Conservation (phyloP, 768 basidiomycete genomes). For the Lactifluus hygrophoroides region DNA sequence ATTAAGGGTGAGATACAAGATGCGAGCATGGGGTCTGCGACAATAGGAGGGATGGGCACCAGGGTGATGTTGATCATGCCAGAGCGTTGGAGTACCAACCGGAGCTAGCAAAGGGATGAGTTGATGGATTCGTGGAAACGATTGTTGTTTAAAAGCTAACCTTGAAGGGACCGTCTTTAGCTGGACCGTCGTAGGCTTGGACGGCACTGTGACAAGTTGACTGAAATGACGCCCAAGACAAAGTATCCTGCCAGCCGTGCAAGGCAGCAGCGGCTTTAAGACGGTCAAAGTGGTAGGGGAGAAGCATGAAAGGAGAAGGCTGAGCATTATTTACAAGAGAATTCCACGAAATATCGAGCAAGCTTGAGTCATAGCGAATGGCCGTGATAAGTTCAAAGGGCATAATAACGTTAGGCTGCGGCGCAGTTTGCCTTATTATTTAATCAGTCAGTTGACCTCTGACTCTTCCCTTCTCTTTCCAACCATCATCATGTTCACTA, state of each 20-base stretch:
- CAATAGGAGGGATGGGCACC: conserved; percentile 24
- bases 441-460: neutral
- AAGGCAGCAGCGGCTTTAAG: conserved; percentile 40
- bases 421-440: neutral
- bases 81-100: conserved; percentile 30
- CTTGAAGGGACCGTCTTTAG: conserved; percentile 14
- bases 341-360: conserved; percentile 48
- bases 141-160: neutral
- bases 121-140: neutral
- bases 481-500: conserved; percentile 50
- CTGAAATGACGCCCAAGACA: conserved; percentile 34
- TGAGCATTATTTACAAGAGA: conserved; percentile 35
- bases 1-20: conserved; percentile 29
- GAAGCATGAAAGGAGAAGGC: conserved; percentile 53
- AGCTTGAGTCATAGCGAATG: conserved; percentile 47
- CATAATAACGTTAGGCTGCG: neutral
- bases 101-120: conserved; percentile 34
- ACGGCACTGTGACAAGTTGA: conserved; percentile 40
- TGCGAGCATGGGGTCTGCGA: conserved; percentile 13
- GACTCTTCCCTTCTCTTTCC: conserved; percentile 15
- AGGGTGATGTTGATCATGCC: conserved; percentile 6
- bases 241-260: conserved; percentile 43
- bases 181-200: neutral
- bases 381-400: conserved; percentile 39
- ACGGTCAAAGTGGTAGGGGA: conserved; percentile 53